Conservation (phyloP, 805 yeast species). For the Pichia eremophila region DNA sequence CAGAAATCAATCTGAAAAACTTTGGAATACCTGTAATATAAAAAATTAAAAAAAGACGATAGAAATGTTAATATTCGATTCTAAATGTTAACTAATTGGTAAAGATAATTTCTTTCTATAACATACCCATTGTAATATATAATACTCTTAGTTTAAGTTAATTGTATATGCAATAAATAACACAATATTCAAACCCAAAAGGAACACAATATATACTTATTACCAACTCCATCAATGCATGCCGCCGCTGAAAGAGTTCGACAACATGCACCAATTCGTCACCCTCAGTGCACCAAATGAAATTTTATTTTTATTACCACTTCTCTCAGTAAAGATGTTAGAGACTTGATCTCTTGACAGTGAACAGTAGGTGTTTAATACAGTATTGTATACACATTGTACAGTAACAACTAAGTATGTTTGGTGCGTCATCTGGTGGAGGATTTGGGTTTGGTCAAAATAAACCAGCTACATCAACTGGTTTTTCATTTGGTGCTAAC, state of each 20-base stretch:
- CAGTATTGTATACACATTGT: too few species aligned
- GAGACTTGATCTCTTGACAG: neutral
- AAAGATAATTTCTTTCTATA: too few species aligned
- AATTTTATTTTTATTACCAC: neutral
- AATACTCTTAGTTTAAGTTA: neutral
- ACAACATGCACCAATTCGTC: neutral
- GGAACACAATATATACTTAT: too few species aligned
- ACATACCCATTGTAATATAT: neutral
- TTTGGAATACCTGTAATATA: conserved; percentile 79
- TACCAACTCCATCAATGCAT: too few species aligned
- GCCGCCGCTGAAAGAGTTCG: neutral
- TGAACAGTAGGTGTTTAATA: too few species aligned
- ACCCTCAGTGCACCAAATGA: neutral
- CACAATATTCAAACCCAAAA: too few species aligned
- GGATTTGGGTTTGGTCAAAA: neutral
- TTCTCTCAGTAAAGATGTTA: neutral
- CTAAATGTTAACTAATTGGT: too few species aligned
- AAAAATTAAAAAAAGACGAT: too few species aligned
- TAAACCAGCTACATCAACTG: neutral
- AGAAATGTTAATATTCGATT: neutral
- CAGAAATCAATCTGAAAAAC: conserved; percentile 92
- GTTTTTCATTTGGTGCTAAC: conserved; percentile 4
- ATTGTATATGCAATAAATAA: neutral
- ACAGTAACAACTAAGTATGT: neutral
- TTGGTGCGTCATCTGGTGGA: neutral